These are phyloP conservation scores for Coemansia umbellata DNA, from an alignment of 192 early-diverging fungal genomes.

Conservation along the genomic window DNA sequence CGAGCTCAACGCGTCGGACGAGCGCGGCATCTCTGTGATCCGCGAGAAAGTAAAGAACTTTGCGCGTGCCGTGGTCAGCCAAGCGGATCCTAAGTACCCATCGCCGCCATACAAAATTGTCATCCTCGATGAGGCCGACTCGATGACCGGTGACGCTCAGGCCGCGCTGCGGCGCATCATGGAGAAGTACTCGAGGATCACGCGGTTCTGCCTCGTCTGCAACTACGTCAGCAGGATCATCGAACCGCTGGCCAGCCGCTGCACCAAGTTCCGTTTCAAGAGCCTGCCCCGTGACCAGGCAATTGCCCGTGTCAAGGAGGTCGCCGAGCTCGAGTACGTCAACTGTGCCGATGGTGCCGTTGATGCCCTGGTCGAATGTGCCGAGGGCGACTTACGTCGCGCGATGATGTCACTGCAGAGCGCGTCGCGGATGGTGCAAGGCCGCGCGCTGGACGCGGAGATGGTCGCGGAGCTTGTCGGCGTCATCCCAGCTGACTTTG, in stretches of 20 bases:
- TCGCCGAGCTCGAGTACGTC: slow-evolving; percentile 66
- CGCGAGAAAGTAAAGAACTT: slow-evolving; percentile 94
- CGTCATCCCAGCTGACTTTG: slow-evolving; percentile 57
- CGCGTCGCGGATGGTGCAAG: slow-evolving; percentile 60
- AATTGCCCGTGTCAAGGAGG: slow-evolving; percentile 58
- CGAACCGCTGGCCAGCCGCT: slow-evolving; percentile 88
- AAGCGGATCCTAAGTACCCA: slow-evolving; percentile 25
- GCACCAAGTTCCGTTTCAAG: slow-evolving; percentile 94
- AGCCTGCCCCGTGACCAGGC: slow-evolving; percentile 65
- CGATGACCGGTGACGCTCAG: slow-evolving; percentile 93
- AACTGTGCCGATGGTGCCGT: slow-evolving; percentile 44
- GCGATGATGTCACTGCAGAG: slow-evolving; percentile 91
- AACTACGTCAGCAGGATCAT: slow-evolving; percentile 70
- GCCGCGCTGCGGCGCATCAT: slow-evolving; percentile 88
- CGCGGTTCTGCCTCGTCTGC: slow-evolving; percentile 88
- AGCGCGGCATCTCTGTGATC: slow-evolving; percentile 92
- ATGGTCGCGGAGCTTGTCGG: slow-evolving; percentile 80
- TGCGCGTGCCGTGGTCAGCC: slow-evolving; percentile 69
- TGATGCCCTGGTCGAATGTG: slow-evolving; percentile 61
- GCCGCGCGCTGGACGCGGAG: slow-evolving; percentile 41
- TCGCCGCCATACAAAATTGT: slow-evolving; percentile 93
- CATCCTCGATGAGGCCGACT: slow-evolving; percentile 96
- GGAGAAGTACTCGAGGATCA: slow-evolving; percentile 89
- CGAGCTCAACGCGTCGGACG: slow-evolving; percentile 96
- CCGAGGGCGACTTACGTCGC: slow-evolving; percentile 89